phyloP scores from a whole-genome alignment of 2,329 filamentous ascomycete species.

The Sarocladium brachiariae region DNA sequence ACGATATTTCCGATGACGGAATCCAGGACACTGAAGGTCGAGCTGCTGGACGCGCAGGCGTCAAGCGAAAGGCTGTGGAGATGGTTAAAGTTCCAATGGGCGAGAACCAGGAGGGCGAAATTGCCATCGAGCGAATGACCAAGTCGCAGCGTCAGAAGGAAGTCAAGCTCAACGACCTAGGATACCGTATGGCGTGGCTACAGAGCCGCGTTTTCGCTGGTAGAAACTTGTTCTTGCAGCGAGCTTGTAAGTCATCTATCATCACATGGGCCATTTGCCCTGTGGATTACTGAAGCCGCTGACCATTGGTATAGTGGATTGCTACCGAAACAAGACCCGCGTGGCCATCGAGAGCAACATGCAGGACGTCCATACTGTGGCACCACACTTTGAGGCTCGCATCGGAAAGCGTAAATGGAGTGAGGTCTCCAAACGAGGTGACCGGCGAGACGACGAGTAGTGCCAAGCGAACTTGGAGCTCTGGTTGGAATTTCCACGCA shows the following conservation, averaged over 20 bases:
- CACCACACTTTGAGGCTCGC: constrained; percentile 83
- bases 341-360: constrained; percentile 72
- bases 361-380: constrained; percentile 65
- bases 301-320: constrained; percentile 62
- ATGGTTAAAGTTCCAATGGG: constrained; percentile 55
- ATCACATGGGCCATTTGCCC: neutral
- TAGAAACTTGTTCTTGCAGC: constrained; percentile 79
- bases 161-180: constrained; percentile 85
- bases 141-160: constrained; percentile 69
- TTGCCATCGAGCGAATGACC: constrained; percentile 69
- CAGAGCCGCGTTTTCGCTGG: constrained; percentile 89
- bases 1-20: constrained; percentile 53
- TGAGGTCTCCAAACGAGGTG: constrained; percentile 39
- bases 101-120: constrained; percentile 65
- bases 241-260: constrained; percentile 64
- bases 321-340: constrained; percentile 87
- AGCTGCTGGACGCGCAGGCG: constrained; percentile 25
- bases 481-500: too few species aligned
- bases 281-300: neutral
- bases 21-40: constrained; percentile 45
- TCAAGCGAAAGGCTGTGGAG: constrained; percentile 19
- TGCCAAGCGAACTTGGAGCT: too few species aligned
- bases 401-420: constrained; percentile 74
- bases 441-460: constrained; percentile 23
- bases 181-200: constrained; percentile 93